Percentiles rank a stretch among this genome's conserved stretches.
phyloP scores from a whole-genome alignment of 768 basidiomycete species.

The Myochromella boudieri region DNA sequence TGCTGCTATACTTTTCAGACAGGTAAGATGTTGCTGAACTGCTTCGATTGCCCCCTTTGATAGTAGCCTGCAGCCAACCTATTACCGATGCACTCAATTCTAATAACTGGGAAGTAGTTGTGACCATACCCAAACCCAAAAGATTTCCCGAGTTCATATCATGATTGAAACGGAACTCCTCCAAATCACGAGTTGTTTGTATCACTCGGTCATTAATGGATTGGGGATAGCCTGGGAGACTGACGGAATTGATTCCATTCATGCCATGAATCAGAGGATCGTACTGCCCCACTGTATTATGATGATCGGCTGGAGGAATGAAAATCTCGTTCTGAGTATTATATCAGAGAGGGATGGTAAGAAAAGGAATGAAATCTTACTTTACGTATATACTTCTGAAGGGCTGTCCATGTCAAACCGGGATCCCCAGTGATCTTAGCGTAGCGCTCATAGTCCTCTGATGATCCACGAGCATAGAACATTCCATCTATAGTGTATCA shows the following conservation, averaged over 20 bases:
- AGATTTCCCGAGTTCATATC: constrained; percentile 26
- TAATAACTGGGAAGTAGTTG: background rate
- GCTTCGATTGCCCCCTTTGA: constrained; percentile 25
- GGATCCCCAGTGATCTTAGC: constrained; percentile 26
- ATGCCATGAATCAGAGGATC: constrained; percentile 30
- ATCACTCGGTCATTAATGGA: constrained; percentile 26
- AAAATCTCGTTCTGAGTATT: constrained; percentile 31
- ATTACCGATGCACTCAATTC: background rate
- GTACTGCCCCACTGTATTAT: constrained; percentile 30
- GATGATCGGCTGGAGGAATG: constrained; percentile 29
- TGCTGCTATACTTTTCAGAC: constrained; percentile 15
- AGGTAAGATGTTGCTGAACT: constrained; percentile 34
- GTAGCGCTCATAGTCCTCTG: constrained; percentile 30
- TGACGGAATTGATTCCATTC: constrained; percentile 27
- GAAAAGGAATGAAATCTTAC: constrained; percentile 7
- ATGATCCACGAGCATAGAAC: constrained; percentile 30
- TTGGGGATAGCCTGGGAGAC: constrained; percentile 28
- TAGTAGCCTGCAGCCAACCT: constrained; percentile 28
- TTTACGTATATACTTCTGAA: constrained; percentile 27
- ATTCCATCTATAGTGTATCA: constrained; percentile 22
- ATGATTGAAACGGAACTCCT: constrained; percentile 23
- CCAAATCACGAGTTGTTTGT: constrained; percentile 26
- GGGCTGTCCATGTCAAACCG: constrained; percentile 31
- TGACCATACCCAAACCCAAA: constrained; percentile 25
- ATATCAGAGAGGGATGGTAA: background rate